Evolutionary conservation across 768 basidiomycete species (phyloP).

Genomic region (Rubroboletus satanas): DNA sequence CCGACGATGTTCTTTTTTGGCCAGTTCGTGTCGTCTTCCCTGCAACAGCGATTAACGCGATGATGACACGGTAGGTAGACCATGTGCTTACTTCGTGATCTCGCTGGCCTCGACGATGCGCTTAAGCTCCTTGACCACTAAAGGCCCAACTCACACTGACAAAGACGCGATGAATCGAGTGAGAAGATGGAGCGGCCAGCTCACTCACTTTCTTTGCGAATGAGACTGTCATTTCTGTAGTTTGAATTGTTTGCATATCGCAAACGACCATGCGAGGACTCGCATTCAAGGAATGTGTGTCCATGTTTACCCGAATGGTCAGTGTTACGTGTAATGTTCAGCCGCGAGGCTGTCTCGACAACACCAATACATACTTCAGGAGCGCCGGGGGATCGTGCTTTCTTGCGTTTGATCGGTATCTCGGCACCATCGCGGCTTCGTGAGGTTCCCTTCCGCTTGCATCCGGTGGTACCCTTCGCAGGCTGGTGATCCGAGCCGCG

Average conservation of each 20-base stretch:
- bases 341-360: neutral
- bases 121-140: constrained; percentile 93
- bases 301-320: constrained; percentile 99
- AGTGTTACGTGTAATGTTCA: constrained; percentile 37
- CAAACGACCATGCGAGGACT: constrained; percentile 93
- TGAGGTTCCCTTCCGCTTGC: constrained; percentile 18
- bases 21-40: constrained; percentile 98
- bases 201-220: constrained; percentile 94
- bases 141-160: constrained; percentile 90
- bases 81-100: constrained; percentile 71
- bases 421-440: constrained; percentile 9
- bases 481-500: constrained; percentile 12
- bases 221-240: constrained; percentile 95
- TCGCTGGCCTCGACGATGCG: constrained; percentile 90
- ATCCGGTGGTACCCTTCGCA: constrained; percentile 10
- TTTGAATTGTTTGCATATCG: constrained; percentile 99
- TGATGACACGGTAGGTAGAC: neutral
- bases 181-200: neutral
- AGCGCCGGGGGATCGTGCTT: neutral
- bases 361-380: neutral
- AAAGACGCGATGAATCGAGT: neutral
- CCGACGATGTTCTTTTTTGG: constrained; percentile 99
- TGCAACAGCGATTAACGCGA: constrained; percentile 31
- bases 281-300: constrained; percentile 97
- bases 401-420: constrained; percentile 13